These are phyloP conservation scores for Backusella tuberculispora DNA, from an alignment of 192 early-diverging fungal species.

Conservation along the genomic window DNA sequence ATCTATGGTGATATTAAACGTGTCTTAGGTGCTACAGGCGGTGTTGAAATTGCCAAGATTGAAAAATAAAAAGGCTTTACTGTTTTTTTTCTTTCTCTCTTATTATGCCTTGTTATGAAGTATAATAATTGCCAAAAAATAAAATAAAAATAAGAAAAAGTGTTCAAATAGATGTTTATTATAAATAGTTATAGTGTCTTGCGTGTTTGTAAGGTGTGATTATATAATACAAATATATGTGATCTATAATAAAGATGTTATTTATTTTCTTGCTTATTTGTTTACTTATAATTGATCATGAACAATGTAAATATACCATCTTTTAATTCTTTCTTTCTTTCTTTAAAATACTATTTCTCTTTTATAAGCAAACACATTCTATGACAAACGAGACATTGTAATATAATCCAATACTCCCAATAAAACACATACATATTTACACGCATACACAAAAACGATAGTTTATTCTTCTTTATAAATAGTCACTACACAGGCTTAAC, in stretches of 20 bases:
- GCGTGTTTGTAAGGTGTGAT: not conserved
- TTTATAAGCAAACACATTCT: too few species aligned
- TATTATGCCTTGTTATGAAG: not conserved
- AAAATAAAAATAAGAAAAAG: slow-evolving; percentile 2
- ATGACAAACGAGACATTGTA: too few species aligned
- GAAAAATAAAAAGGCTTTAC: not conserved
- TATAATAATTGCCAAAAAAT: not conserved
- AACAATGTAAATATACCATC: too few species aligned
- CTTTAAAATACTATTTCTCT: too few species aligned
- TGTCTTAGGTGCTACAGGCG: slow-evolving; percentile 61
- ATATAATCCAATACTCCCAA: too few species aligned
- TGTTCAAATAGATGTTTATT: not conserved
- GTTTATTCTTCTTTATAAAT: not conserved
- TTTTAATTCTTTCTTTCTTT: too few species aligned
- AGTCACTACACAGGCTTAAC: not conserved
- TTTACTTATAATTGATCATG: not conserved
- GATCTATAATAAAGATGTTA: not conserved
- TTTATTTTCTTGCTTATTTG: not conserved
- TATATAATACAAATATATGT: too few species aligned
- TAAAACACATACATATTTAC: too few species aligned
- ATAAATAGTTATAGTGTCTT: not conserved
- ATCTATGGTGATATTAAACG: slow-evolving; percentile 68
- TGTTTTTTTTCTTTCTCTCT: not conserved
- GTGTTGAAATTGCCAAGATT: slow-evolving; percentile 55
- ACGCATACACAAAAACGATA: too few species aligned